Evolutionary conservation across 805 yeast species (phyloP), one percentile per base, ranked within the genome.

Genomic region (Metschnikowia hibisci): DNA sequence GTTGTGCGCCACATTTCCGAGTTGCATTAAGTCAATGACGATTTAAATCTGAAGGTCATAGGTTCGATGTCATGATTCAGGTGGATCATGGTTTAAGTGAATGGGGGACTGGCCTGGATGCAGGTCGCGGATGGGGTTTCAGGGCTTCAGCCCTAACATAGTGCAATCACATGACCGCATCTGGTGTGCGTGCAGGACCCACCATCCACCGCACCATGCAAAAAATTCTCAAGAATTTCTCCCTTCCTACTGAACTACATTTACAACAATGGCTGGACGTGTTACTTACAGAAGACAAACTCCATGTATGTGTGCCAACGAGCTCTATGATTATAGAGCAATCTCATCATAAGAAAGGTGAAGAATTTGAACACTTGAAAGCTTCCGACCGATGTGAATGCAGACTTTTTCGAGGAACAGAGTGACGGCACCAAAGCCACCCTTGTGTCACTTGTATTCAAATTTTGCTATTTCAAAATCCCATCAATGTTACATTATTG

Each of bases 211-310:
- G 34, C 45, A 31, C 47, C 43, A 36, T 32, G 41, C 47, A 45
- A 47, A 47, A 49, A 49, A 34, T 49, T 44, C 53, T 42, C 51
- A 35, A 23, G 25, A 35, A 32, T 12, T 33, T 28, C 42, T 42
- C 40, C 39, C 29, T 35, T 18, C 26, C 32, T 32, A 42, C 23
- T 34, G 40, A 37, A 39, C 34, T 28, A 43, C 52, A 43, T 39
- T 44, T 38, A 44, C 43, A 35, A 26, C 46, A 48, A 93, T 93
- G 99, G 99, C 96, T 75, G 96, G 89, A 80, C 91, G 99, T 53
- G 58, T 56, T 46, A 56, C 60, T 42, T 56, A 53, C 56, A 56
- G 60, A 56, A 56, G 58, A 54, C 55, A 55, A 46, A 56, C 57
- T 50, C 60, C 60, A 51, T 56, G 73, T 68, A 67, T 67, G 73